phyloP scores from a whole-genome alignment of 768 basidiomycete species.

The Lactarius tabidus region DNA sequence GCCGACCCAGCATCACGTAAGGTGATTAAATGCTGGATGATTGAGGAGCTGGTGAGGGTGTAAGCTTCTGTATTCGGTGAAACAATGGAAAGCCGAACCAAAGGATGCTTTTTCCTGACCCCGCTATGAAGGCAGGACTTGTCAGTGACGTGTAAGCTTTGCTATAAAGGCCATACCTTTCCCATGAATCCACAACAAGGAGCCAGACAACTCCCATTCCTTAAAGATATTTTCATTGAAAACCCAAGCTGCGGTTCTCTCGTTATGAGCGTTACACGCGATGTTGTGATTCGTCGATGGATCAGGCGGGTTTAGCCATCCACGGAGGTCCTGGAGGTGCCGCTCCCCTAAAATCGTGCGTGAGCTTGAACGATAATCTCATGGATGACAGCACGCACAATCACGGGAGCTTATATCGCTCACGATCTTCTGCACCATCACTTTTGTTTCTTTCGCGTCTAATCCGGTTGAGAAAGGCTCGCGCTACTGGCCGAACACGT shows the following conservation, averaged over 20 bases:
- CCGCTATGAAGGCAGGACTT: background rate
- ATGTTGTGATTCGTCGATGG: too few species aligned
- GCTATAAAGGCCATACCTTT: background rate
- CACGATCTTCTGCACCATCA: background rate
- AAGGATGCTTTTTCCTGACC: too few species aligned
- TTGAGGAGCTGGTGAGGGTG: background rate
- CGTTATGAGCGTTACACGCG: background rate
- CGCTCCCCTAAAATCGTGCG: background rate
- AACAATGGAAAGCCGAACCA: background rate
- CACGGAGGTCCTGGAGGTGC: too few species aligned
- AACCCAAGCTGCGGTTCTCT: background rate
- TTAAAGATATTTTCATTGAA: background rate
- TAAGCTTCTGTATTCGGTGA: background rate
- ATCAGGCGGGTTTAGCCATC: background rate
- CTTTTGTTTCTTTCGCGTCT: background rate
- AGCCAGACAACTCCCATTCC: background rate
- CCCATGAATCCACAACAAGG: background rate
- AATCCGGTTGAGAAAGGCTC: background rate
- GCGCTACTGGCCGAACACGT: background rate
- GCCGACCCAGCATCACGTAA: too few species aligned
- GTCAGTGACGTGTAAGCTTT: background rate
- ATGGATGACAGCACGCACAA: background rate
- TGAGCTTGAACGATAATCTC: background rate
- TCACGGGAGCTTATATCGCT: background rate
- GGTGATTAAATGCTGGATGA: too few species aligned